Conservation (phyloP, 2,329 filamentous ascomycete species). For the Dactylellina parvicollis region DNA sequence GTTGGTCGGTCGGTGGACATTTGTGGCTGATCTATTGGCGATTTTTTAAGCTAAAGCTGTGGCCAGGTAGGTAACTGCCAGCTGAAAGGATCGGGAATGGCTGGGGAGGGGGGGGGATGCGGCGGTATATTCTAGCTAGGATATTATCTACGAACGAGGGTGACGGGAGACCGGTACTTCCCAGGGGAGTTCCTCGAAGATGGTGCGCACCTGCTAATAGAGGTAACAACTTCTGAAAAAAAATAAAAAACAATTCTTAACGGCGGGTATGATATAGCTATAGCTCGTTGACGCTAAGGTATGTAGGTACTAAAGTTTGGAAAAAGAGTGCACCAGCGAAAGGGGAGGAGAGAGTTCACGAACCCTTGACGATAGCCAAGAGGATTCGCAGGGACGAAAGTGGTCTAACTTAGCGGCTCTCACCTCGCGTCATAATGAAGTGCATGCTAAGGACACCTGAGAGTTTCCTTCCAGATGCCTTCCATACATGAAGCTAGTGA, state of each 20-base stretch:
- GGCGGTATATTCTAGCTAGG: slow-evolving; percentile 19
- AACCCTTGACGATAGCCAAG: not conserved
- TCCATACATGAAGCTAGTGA: slow-evolving; percentile 49
- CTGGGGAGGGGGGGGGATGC: not conserved
- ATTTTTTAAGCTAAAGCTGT: no score
- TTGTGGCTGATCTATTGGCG: slow-evolving; percentile 16
- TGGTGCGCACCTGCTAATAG: slow-evolving; percentile 10
- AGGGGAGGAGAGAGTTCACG: not conserved
- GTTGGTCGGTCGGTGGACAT: not conserved
- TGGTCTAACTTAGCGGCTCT: slow-evolving; percentile 16
- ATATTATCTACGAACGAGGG: slow-evolving; percentile 12
- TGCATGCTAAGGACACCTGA: slow-evolving; percentile 41
- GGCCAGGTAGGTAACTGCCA: not conserved
- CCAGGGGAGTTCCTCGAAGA: slow-evolving; percentile 6
- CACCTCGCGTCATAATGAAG: slow-evolving; percentile 6
- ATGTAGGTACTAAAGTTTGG: not conserved
- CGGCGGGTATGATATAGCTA: slow-evolving; percentile 19
- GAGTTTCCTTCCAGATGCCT: slow-evolving; percentile 33
- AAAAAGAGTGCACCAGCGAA: not conserved
- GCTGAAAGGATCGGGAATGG: slow-evolving; percentile 17
- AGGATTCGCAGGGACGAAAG: not conserved
- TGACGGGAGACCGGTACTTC: not conserved
- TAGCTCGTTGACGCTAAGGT: slow-evolving; percentile 17
- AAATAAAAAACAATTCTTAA: no score
- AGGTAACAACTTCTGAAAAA: slow-evolving; percentile 1